Percentiles rank a stretch among this genome's conserved stretches.
phyloP scores from a whole-genome alignment of 352 stramenopile species.

The Halophytophthora polymorphica region DNA sequence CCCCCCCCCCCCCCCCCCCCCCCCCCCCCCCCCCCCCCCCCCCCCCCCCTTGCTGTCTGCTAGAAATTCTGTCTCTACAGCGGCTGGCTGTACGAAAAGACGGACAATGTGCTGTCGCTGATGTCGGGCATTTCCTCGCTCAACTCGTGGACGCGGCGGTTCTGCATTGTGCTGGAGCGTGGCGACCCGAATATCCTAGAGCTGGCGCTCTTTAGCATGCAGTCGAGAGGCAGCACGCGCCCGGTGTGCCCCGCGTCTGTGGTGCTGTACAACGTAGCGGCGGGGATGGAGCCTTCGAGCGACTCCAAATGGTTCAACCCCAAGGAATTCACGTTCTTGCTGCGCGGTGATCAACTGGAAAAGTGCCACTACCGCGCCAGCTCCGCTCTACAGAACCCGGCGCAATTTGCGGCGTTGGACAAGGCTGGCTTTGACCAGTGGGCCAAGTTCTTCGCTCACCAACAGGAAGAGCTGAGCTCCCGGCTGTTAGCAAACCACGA shows the following conservation, averaged over 20 bases:
- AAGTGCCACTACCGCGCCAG: slow-evolving; percentile 33
- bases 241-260: slow-evolving; percentile 55
- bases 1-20: no score
- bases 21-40: no score
- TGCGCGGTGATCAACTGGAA: slow-evolving; percentile 34
- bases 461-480: slow-evolving; percentile 36
- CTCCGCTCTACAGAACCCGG: slow-evolving; percentile 27
- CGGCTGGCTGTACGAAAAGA: slow-evolving; percentile 64
- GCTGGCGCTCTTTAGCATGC: slow-evolving; percentile 67
- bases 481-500: neutral
- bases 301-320: slow-evolving; percentile 74
- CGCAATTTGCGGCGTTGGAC: slow-evolving; percentile 63
- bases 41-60: neutral
- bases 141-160: slow-evolving; percentile 58
- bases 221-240: slow-evolving; percentile 31
- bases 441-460: slow-evolving; percentile 56
- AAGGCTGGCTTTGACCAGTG: slow-evolving; percentile 44
- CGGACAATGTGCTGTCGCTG: slow-evolving; percentile 58
- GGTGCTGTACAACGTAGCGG: slow-evolving; percentile 55
- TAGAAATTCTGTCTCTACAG: slow-evolving; percentile 58
- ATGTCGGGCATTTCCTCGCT: slow-evolving; percentile 56
- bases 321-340: slow-evolving; percentile 58
- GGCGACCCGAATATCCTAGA: slow-evolving; percentile 58
- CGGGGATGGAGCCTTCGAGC: slow-evolving; percentile 34
- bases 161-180: slow-evolving; percentile 71